Base-by-base conservation (phyloP, 106 monocot species). In the Dendrobium catenatum region DNA sequence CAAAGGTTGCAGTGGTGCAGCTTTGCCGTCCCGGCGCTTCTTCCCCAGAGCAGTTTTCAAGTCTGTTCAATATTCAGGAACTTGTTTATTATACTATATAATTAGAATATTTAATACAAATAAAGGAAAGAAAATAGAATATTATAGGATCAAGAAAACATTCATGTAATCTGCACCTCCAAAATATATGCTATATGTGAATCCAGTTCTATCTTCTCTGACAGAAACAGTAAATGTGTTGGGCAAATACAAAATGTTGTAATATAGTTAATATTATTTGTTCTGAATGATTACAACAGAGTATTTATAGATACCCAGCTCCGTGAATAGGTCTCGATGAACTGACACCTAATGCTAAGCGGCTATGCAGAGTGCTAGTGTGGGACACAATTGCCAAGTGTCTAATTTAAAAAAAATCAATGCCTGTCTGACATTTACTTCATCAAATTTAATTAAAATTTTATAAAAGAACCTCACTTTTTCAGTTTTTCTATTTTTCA, bases 1-100 rank as follows among this genome's bases (percentile, higher is more conserved):
- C 48, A 98, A 82, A 26, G 89, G 85, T 41, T 77, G 85, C 85
- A 82, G 75, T 5, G 91, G 91, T 40, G 84, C 92, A 19, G 80
- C 41, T 82, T 87, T 91, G 44, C 97, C 97, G 68, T 98, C 92
- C 80, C 83, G 88, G 16, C 91, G 88, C 81, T 85, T 92, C 84
- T 98, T 98, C 49, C 97, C 94, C 61, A 98, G 86, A 54, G 84
- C 92, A 80, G 87, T 78, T 80, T 83, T 98, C 79, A 98, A 77
- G 84, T 93, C 97, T 98, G 4, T 48, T 49, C 7, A 15, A 76
- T 27, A 70, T 61, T 61, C 61, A 61, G 61, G 19, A 61, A 61
- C 61, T 22, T 61, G 61, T 61, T 61, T 22, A 61, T 22, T 22
- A 22, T 22, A 3, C 61, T 5, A 61, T 51, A 51, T 51, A 48